Base-by-base conservation (phyloP, 192 early-diverging fungal genomes). In the Phycomyces nitens region DNA sequence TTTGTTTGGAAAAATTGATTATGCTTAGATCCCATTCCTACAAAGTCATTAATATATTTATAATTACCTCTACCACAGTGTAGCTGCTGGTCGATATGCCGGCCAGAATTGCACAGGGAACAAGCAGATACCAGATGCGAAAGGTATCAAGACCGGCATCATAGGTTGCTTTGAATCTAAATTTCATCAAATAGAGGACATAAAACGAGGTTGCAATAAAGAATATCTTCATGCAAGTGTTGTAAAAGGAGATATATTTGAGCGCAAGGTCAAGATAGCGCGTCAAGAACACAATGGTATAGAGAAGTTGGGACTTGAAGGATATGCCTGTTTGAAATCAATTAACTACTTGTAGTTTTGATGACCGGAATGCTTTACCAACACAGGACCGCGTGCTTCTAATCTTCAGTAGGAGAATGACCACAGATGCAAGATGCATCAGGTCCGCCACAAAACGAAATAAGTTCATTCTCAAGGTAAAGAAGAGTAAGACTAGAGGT, bases 271-370 rank as follows among this genome's bases (percentile, higher is more conserved):
- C 97, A 29, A 94, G 76, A 71, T 99, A 99, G 53, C 97, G 90
- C n/a, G 95, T 88, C 56, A 84, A 67, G 73, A 98, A 99, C 10
- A 99, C 94, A 27, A 91, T 51, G 21, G 94, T 80, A 65, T 97
- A 97, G 26, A 99, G 83, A 0, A 81, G 79, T 81, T 99, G 97
- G 0, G 96, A 88, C 76, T 99, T 99, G 82, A 97, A 93, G 14
- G 97, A 99, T 55, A 99, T 97, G 21, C 97, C 93, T 94, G 66
- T 0, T 62, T 22, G 26, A 27, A 57, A 69, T 58, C 49, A 5
- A 1, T 49, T n/a, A 43, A 39, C 23, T 55, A 23, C 16, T 27
- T 26, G 22, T 14, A 15, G 51, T 50, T 47, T 22, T 21, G 4
- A 50, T 20, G n/a, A 50, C 5, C 22, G 14, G 24, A 53, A 64